These are phyloP conservation scores for Thalassiosira tumida DNA, from an alignment of 352 stramenopile species.

Conservation along the genomic window DNA sequence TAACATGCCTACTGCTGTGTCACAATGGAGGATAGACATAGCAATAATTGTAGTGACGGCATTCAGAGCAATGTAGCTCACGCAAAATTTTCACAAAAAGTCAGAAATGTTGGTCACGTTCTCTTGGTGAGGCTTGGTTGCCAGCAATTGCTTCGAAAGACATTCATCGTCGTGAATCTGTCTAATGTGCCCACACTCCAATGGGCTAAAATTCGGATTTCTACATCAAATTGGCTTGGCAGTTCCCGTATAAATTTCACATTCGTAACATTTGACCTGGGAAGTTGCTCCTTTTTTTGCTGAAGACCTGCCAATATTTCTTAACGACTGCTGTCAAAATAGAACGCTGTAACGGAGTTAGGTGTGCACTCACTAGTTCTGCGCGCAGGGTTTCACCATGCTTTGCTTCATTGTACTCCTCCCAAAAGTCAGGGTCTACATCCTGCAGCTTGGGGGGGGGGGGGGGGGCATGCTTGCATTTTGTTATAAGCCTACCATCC, in stretches of 20 bases:
- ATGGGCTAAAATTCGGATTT: conserved; percentile 59
- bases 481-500: conserved; percentile 26
- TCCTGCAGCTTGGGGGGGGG: conserved; percentile 16
- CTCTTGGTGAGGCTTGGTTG: conserved; percentile 77
- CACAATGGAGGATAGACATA: conserved; percentile 65
- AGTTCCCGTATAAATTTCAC: conserved; percentile 63
- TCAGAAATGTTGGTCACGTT: conserved; percentile 61
- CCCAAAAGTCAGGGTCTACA: conserved; percentile 38
- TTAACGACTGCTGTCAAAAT: conserved; percentile 46
- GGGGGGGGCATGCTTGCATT: conserved; percentile 30
- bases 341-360: background rate
- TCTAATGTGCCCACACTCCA: conserved; percentile 50
- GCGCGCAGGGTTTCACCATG: background rate
- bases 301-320: conserved; percentile 69
- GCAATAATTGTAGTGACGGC: conserved; percentile 55
- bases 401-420: conserved; percentile 17
- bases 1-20: conserved; percentile 33
- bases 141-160: conserved; percentile 63
- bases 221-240: conserved; percentile 40
- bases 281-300: conserved; percentile 8
- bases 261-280: conserved; percentile 67
- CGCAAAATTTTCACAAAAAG: conserved; percentile 77
- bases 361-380: conserved; percentile 10
- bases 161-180: conserved; percentile 57
- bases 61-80: conserved; percentile 76